phyloP scores from a whole-genome alignment of 768 basidiomycete genomes.

The Mycena galericulata region DNA sequence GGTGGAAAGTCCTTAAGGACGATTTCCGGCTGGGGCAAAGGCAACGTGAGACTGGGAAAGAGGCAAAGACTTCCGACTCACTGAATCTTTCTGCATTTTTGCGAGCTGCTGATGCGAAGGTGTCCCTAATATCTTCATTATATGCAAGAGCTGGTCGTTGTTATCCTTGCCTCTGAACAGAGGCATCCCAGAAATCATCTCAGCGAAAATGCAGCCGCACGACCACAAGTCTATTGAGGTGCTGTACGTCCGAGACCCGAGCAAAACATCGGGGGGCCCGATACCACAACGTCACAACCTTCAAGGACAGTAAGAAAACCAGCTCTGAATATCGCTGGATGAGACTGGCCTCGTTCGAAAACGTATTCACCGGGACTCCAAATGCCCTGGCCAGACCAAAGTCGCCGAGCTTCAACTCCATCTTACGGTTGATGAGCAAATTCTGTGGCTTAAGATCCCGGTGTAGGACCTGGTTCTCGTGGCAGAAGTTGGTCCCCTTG shows the following conservation, averaged over 20 bases:
- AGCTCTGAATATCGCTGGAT: not conserved
- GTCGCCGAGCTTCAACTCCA: conserved; percentile 96
- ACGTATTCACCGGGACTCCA: conserved; percentile 98
- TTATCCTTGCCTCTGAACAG: conserved; percentile 98
- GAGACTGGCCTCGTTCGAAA: conserved; percentile 87
- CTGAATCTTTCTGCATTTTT: conserved; percentile 92
- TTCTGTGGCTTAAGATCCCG: conserved; percentile 99
- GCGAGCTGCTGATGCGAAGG: conserved; percentile 89
- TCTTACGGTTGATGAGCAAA: conserved; percentile 95
- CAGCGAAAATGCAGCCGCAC: conserved; percentile 98
- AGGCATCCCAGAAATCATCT: conserved; percentile 98
- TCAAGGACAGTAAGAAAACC: not conserved
- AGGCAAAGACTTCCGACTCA: conserved; percentile 51
- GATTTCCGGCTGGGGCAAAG: conserved; percentile 75
- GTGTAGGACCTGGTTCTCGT: conserved; percentile 96
- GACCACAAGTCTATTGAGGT: conserved; percentile 99
- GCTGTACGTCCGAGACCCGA: conserved; percentile 97
- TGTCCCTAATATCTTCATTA: conserved; percentile 97
- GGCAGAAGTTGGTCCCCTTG: conserved; percentile 97
- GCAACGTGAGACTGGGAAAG: conserved; percentile 11
- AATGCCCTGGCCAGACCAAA: conserved; percentile 98
- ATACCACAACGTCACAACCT: conserved; percentile 99
- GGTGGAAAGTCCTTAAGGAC: conserved; percentile 86
- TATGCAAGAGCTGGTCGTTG: conserved; percentile 95
- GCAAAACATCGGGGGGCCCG: conserved; percentile 96